Percentiles rank a stretch among this genome's conserved stretches.
Evolutionary conservation across 257 asterid genomes (phyloP).

Genomic region (Avicennia marina): DNA sequence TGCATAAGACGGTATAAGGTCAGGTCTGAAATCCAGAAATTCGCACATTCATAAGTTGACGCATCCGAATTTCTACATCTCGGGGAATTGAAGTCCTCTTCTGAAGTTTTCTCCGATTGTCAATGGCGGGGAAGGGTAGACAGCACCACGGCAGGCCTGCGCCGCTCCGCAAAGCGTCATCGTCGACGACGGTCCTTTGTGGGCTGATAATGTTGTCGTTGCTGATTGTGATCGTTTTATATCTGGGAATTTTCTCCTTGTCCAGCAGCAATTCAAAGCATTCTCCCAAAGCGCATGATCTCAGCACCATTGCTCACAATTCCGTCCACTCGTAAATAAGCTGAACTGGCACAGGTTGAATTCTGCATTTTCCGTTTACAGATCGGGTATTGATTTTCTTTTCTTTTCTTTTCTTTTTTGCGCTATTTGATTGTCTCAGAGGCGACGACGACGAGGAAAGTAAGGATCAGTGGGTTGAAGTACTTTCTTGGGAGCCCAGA

Average conservation of each 20-base stretch:
- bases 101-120: too few relatives aligned
- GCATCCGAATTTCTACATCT: too few relatives aligned
- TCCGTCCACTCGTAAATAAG: constrained; percentile 41
- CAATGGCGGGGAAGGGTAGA: constrained; percentile 73
- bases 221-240: constrained; percentile 43
- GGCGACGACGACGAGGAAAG: constrained; percentile 46
- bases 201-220: constrained; percentile 48
- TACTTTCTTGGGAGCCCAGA: constrained; percentile 95
- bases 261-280: constrained; percentile 45
- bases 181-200: constrained; percentile 41
- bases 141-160: constrained; percentile 36
- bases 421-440: constrained; percentile 26
- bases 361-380: neutral
- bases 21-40: too few relatives aligned
- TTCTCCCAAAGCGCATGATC: constrained; percentile 58
- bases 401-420: neutral
- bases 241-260: constrained; percentile 54
- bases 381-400: neutral
- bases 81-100: too few relatives aligned
- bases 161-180: constrained; percentile 46
- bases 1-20: too few relatives aligned
- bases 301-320: constrained; percentile 58
- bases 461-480: constrained; percentile 86
- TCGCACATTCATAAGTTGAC: too few relatives aligned
- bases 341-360: constrained; percentile 6